Evolutionary conservation across 78 protist species (phyloP), one percentile per base, ranked within the genome.

Genomic region (Dictyostelium brefeldianum): DNA sequence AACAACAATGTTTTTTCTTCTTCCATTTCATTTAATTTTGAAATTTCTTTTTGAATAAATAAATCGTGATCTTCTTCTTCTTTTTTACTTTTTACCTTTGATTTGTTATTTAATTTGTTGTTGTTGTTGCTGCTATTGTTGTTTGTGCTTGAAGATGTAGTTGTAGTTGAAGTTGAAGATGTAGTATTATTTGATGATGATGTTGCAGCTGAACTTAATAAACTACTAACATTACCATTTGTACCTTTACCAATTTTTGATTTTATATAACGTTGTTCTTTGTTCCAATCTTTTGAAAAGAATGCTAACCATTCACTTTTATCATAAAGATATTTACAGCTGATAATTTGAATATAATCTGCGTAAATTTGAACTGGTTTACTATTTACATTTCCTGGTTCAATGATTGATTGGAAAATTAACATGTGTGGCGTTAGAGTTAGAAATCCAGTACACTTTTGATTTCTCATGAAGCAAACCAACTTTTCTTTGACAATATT

Each of bases 11-110:
- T 56, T n/a, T 51, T 17, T n/a, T 87, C 93, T 11, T 74, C 92
- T 14, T 54, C 84, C 93, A 87, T 77, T 77, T 77, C 83, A 87
- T 87, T 87, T 17, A 87, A 64, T 62, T 87, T 87, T 27, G 85
- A 65, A 31, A 87, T 87, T 57, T 87, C 93, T 17, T 51, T 27
- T 77, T 87, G 83, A 11, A 87, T 59, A 50, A 87, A 87, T 2
- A 48, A 50, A 17, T 87, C 84, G 36, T 87, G 73, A 27, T 71
- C 81, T 3, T 48, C 71, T 29, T 87, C 51, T 27, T 87, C 80
- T 15, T 77, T 46, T 20, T 87, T 53, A 18, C 56, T 51, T 31
- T 67, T 67, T 17, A n/a, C 70, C 83, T 56, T 43, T 46, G 57
- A n/a, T 27, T 43, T 43, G 4, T 51, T 12, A 51, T 51, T 12